Evolutionary conservation across 225 moss, liverwort and hornwort genomes (phyloP).

Genomic region (Physcomitrellopsis africana): DNA sequence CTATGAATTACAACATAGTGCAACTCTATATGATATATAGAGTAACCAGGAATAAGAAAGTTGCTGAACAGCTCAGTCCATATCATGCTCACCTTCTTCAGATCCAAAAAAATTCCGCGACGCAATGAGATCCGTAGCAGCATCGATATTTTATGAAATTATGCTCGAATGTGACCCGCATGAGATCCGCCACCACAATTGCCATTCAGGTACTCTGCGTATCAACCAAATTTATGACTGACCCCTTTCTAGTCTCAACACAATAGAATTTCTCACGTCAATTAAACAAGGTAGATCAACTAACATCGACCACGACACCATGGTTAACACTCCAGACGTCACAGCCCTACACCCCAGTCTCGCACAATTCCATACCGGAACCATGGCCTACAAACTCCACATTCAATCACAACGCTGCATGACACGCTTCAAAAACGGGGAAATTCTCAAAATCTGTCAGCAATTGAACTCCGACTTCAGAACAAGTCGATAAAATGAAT

Average conservation of each 20-base stretch:
- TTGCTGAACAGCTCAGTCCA: not conserved
- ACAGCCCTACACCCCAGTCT: slow-evolving; percentile 11
- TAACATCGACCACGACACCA: slow-evolving; percentile 11
- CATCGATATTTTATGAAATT: slow-evolving; percentile 48
- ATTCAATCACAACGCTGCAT: not conserved
- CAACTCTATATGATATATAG: no score
- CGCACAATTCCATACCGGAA: slow-evolving; percentile 30
- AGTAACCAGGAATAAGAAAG: no score
- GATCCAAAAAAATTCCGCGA: slow-evolving; percentile 48
- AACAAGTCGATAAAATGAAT: no score
- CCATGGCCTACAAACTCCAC: slow-evolving; percentile 24
- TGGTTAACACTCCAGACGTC: slow-evolving; percentile 6
- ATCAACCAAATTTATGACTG: not conserved
- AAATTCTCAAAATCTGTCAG: no score
- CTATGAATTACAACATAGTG: no score
- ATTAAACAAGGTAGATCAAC: slow-evolving; percentile 4
- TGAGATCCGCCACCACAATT: slow-evolving; percentile 23
- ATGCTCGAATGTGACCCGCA: slow-evolving; percentile 19
- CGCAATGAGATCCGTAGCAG: slow-evolving; percentile 51
- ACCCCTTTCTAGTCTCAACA: not conserved
- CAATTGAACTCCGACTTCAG: no score
- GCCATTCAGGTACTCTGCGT: not conserved
- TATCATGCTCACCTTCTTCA: slow-evolving; percentile 47
- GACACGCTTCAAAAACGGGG: not conserved
- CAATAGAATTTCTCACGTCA: not conserved